Evolutionary conservation across 305 asterid genomes (phyloP).

Genomic region (Solanum hybrid): DNA sequence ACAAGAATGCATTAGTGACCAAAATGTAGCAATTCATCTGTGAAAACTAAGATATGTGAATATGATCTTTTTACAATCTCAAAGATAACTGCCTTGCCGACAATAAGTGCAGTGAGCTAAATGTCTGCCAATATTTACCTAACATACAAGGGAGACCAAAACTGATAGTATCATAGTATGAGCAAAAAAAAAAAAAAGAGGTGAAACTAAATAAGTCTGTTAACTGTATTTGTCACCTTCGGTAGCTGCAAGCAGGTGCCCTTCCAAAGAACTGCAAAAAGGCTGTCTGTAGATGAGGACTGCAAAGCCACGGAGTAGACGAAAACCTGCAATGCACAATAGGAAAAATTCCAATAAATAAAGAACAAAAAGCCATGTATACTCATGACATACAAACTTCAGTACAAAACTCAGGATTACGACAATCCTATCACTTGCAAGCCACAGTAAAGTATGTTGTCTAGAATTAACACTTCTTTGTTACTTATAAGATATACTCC

Average conservation of each 20-base stretch:
- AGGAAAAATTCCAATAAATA: background rate
- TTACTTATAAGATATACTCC: background rate
- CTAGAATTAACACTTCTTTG: background rate
- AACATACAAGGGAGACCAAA: background rate
- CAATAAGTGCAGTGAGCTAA: background rate
- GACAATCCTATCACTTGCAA: background rate
- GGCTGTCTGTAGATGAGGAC: conserved; percentile 76
- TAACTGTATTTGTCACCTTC: conserved; percentile 33
- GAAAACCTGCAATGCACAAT: conserved; percentile 33
- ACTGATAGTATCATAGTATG: background rate
- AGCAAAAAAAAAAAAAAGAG: background rate
- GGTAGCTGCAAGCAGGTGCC: conserved; percentile 48
- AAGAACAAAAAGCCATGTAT: background rate
- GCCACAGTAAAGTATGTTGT: background rate
- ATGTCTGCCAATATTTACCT: background rate
- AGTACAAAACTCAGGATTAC: background rate
- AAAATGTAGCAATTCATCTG: background rate
- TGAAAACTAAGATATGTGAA: background rate
- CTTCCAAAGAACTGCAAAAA: conserved; percentile 59
- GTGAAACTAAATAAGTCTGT: background rate
- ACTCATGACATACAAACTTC: background rate
- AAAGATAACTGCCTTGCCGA: background rate
- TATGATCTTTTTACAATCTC: background rate
- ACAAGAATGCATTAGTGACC: conserved; percentile 6
- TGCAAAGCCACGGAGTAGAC: conserved; percentile 74